These are phyloP conservation scores for Myriangium duriaei DNA, from an alignment of 2,329 filamentous ascomycete species.

Conservation along the genomic window DNA sequence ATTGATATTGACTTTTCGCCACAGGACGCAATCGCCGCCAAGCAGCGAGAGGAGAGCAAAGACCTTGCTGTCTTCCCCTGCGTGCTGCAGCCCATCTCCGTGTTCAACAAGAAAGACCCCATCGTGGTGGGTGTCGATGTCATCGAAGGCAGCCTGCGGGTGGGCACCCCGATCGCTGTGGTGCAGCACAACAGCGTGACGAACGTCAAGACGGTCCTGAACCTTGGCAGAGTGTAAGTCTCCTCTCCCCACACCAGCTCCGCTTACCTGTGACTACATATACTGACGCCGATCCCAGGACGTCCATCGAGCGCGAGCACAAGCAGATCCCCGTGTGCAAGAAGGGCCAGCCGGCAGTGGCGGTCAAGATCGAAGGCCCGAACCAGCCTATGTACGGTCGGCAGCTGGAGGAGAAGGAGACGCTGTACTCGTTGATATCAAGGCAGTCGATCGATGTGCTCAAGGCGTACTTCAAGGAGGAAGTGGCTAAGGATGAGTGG, in stretches of 20 bases:
- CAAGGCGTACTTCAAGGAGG: conserved; percentile 86
- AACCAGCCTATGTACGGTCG: conserved; percentile 91
- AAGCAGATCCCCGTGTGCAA: conserved; percentile 89
- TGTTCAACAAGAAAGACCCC: conserved; percentile 96
- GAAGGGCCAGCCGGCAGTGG: conserved; percentile 92
- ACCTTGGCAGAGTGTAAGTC: conserved; percentile 83
- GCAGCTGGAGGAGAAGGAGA: conserved; percentile 84
- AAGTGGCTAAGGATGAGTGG: conserved; percentile 91
- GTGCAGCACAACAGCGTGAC: conserved; percentile 73
- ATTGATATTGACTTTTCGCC: no score
- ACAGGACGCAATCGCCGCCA: conserved; percentile 58
- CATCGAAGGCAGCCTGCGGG: conserved; percentile 69
- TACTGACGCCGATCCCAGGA: conserved; percentile 39
- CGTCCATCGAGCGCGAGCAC: conserved; percentile 93
- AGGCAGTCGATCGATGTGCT: conserved; percentile 83
- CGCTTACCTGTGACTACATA: conserved; percentile 7
- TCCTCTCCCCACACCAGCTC: neutral
- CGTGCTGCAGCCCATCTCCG: conserved; percentile 73
- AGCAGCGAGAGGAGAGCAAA: conserved; percentile 94
- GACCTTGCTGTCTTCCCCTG: conserved; percentile 95
- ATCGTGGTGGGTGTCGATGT: conserved; percentile 96
- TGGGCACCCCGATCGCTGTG: conserved; percentile 81
- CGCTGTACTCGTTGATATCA: conserved; percentile 76
- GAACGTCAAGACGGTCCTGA: conserved; percentile 69
- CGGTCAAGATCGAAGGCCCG: conserved; percentile 89